Evolutionary conservation across 2,329 filamentous ascomycete species (phyloP).

Genomic region (Aspergillus udagawae): DNA sequence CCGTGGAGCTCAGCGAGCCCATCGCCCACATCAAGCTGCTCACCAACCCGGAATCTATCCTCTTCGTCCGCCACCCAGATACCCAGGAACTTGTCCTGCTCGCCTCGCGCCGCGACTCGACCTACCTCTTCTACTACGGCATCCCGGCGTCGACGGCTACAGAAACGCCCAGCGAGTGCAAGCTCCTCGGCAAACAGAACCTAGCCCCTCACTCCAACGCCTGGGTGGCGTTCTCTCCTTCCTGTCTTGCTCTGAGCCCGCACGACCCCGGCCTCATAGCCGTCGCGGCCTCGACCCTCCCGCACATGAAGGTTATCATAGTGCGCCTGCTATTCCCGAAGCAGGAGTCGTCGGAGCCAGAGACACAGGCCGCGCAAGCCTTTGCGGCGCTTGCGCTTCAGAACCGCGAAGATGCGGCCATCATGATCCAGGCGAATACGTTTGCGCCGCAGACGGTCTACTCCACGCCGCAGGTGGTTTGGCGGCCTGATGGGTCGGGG

Average conservation of each 20-base stretch:
- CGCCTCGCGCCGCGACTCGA: constrained; percentile 55
- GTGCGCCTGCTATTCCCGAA: constrained; percentile 54
- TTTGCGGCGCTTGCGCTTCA: constrained; percentile 49
- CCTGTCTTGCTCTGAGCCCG: constrained; percentile 54
- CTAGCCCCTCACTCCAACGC: constrained; percentile 59
- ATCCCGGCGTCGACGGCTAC: constrained; percentile 13
- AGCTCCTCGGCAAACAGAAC: constrained; percentile 54
- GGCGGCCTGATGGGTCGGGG: constrained; percentile 59
- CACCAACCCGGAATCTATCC: constrained; percentile 56
- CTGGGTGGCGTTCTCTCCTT: constrained; percentile 62
- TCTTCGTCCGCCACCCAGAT: constrained; percentile 51
- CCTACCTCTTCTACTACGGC: constrained; percentile 54
- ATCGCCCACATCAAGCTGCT: constrained; percentile 27
- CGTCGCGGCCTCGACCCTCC: constrained; percentile 57
- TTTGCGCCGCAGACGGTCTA: constrained; percentile 62
- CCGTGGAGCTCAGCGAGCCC: constrained; percentile 22
- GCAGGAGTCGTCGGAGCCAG: constrained; percentile 9
- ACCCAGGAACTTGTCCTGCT: constrained; percentile 47
- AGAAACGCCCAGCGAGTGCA: constrained; percentile 21
- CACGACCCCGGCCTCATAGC: constrained; percentile 53
- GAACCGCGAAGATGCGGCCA: constrained; percentile 57
- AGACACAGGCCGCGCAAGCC: constrained; percentile 51
- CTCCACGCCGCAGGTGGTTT: constrained; percentile 58
- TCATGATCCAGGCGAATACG: constrained; percentile 56
- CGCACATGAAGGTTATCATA: constrained; percentile 61